A percentile compares a stretch with the other conserved stretches of the same genome.
phyloP scores from a whole-genome alignment of 352 stramenopile species.

The Phytophthora pinifolia region DNA sequence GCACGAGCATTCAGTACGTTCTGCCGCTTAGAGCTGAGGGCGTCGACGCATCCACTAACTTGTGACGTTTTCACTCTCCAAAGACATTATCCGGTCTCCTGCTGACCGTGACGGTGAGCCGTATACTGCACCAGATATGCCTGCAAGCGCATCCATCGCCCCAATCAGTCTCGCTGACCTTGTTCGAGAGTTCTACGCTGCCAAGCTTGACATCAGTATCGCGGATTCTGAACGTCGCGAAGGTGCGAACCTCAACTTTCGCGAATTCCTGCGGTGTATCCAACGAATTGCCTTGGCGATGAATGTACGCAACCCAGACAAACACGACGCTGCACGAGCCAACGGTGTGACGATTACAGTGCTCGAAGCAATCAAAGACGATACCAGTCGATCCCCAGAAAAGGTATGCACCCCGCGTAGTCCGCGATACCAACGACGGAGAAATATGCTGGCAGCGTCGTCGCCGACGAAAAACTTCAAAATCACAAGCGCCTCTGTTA shows the following conservation, averaged over 20 bases:
- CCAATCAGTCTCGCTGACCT: constrained; percentile 67
- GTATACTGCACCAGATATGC: constrained; percentile 32
- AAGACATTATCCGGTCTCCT: constrained; percentile 53
- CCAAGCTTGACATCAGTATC: constrained; percentile 76
- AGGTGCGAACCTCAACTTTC: constrained; percentile 59
- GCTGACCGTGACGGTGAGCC: constrained; percentile 56
- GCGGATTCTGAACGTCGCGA: constrained; percentile 49
- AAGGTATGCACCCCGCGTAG: constrained; percentile 26
- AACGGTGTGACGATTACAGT: constrained; percentile 48
- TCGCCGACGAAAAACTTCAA: constrained; percentile 57
- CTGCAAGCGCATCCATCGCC: constrained; percentile 33
- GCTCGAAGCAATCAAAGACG: constrained; percentile 59
- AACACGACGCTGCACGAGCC: constrained; percentile 8
- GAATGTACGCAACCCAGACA: constrained; percentile 36
- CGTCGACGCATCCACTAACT: constrained; percentile 3
- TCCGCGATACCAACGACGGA: constrained; percentile 49
- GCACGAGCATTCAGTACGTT: constrained; percentile 67
- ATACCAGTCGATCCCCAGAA: constrained; percentile 27
- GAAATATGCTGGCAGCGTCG: constrained; percentile 45
- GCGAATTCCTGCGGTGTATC: constrained; percentile 71
- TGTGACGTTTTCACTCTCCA: background rate
- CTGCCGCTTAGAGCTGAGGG: background rate
- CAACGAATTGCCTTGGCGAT: constrained; percentile 72
- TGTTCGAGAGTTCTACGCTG: constrained; percentile 68
- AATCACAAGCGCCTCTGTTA: constrained; percentile 64